phyloP scores from a whole-genome alignment of 2,329 filamentous ascomycete species.

The Diaporthe citriasiana region DNA sequence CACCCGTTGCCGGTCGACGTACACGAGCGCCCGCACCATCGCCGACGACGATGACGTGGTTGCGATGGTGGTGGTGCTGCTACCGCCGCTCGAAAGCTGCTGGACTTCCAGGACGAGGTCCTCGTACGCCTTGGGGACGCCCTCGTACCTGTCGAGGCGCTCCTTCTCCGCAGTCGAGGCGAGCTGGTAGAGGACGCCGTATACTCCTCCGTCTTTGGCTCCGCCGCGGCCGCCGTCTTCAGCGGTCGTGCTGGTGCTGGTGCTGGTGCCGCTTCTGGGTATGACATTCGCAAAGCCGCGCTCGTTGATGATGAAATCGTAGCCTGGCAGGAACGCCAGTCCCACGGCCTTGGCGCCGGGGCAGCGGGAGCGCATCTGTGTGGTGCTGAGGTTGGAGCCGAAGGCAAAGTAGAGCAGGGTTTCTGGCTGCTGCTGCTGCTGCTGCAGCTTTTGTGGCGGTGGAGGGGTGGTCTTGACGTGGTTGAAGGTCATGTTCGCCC shows the following conservation, averaged over 20 bases:
- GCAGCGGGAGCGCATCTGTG: conserved; percentile 61
- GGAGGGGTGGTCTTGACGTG: neutral
- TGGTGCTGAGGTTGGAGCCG: conserved; percentile 60
- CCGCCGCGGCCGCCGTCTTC: neutral
- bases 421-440: neutral
- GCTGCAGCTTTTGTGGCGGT: too few relatives aligned
- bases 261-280: neutral
- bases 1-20: conserved; percentile 64
- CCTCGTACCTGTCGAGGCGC: conserved; percentile 69
- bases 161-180: conserved; percentile 61
- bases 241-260: neutral
- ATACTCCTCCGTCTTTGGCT: conserved; percentile 57
- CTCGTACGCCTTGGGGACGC: conserved; percentile 72
- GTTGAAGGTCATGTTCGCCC: neutral
- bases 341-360: conserved; percentile 58
- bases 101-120: conserved; percentile 63
- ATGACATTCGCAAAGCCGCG: conserved; percentile 62
- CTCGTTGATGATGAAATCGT: conserved; percentile 63
- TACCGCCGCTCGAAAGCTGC: conserved; percentile 46
- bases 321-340: conserved; percentile 54
- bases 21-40: conserved; percentile 63
- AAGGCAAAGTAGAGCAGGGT: conserved; percentile 59
- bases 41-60: neutral
- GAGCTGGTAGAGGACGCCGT: conserved; percentile 69
- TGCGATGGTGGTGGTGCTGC: neutral